Evolutionary conservation across 176 grass and related monocot species (phyloP).

Genomic region (Phyllostachys edulis): DNA sequence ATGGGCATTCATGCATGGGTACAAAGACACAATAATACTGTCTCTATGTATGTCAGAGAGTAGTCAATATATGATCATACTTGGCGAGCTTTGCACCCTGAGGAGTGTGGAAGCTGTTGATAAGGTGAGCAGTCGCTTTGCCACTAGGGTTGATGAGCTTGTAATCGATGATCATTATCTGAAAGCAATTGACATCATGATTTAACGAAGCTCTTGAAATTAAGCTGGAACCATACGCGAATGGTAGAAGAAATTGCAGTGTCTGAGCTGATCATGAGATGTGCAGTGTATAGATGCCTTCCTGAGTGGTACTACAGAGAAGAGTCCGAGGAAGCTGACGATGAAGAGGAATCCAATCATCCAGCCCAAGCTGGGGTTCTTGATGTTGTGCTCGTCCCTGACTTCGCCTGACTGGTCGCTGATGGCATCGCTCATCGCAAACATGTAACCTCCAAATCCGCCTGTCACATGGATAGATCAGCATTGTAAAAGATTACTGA

Average conservation of each 20-base stretch:
- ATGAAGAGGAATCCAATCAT: constrained; percentile 63
- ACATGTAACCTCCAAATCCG: constrained; percentile 57
- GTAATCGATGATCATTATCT: constrained; percentile 86
- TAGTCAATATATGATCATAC: constrained; percentile 17
- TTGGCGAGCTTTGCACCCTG: constrained; percentile 60
- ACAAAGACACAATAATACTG: background rate
- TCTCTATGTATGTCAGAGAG: background rate
- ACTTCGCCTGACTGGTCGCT: constrained; percentile 33
- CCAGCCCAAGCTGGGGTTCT: constrained; percentile 52
- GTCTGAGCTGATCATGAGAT: background rate
- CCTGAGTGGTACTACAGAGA: constrained; percentile 53
- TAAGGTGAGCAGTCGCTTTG: constrained; percentile 72
- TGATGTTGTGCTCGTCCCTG: constrained; percentile 25
- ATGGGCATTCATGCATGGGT: background rate
- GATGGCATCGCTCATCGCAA: constrained; percentile 47
- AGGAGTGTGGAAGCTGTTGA: constrained; percentile 88
- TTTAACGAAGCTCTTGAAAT: background rate
- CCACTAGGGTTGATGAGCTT: constrained; percentile 82
- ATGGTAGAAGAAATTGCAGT: background rate
- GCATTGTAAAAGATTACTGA: background rate
- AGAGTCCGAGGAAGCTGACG: constrained; percentile 64
- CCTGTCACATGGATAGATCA: constrained; percentile 14
- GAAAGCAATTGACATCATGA: background rate
- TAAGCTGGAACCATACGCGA: background rate
- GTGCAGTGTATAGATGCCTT: constrained; percentile 15